phyloP scores from a whole-genome alignment of 177 flowering plant genomes.

The Vitis hybrid region DNA sequence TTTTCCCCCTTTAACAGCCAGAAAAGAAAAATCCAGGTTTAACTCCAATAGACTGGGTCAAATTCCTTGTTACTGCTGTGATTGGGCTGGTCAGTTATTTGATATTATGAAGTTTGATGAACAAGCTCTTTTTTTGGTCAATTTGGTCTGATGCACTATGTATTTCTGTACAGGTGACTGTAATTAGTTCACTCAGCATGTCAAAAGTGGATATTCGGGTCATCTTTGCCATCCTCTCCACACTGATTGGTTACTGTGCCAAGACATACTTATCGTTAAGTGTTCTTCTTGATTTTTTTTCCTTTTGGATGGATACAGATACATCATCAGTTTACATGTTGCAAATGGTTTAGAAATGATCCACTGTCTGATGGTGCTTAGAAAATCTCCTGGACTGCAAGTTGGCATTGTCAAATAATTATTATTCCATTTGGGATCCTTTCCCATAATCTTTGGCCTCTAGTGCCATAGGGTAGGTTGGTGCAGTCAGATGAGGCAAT shows the following conservation, averaged over 20 bases:
- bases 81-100: conserved; percentile 79
- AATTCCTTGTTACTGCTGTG: conserved; percentile 72
- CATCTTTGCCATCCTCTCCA: conserved; percentile 70
- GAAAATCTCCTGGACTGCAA: not conserved
- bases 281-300: conserved; percentile 8
- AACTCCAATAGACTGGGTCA: conserved; percentile 97
- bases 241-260: conserved; percentile 85
- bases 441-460: not conserved
- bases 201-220: conserved; percentile 82
- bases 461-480: not conserved
- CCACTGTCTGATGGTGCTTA: not conserved
- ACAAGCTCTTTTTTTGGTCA: not conserved
- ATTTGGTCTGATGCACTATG: not conserved
- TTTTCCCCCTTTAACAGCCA: conserved; percentile 53
- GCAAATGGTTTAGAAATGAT: not conserved
- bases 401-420: not conserved
- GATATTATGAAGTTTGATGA: not conserved
- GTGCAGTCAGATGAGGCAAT: not conserved
- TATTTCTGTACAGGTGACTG: conserved; percentile 62
- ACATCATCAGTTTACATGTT: not conserved
- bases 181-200: conserved; percentile 63
- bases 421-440: not conserved
- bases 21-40: conserved; percentile 98
- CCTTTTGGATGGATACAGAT: not conserved
- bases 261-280: conserved; percentile 95